Percentiles rank a stretch among this genome's conserved stretches.
These are phyloP conservation scores for Bruguiera hainesii DNA, from an alignment of 441 rosid genomes.

Conservation along the genomic window DNA sequence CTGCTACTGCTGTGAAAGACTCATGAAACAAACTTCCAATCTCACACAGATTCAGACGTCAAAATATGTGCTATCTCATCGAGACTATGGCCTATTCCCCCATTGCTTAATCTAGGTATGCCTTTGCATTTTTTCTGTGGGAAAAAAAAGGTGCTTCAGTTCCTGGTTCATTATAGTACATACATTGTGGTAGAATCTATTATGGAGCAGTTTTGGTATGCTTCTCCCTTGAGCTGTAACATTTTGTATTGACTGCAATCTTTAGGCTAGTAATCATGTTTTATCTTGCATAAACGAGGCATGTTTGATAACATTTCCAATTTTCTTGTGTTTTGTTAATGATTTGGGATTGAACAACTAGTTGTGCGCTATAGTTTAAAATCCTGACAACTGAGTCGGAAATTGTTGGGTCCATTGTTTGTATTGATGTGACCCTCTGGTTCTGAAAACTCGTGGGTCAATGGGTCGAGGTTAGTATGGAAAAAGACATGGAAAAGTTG, in stretches of 20 bases:
- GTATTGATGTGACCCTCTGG: no score
- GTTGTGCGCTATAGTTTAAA: background rate
- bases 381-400: constrained; percentile 1
- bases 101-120: constrained; percentile 14
- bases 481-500: no score
- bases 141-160: background rate
- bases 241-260: constrained; percentile 3
- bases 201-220: constrained; percentile 6
- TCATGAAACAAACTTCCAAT: constrained; percentile 27
- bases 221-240: constrained; percentile 9
- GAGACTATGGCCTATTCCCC: constrained; percentile 15
- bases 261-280: constrained; percentile 1
- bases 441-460: background rate
- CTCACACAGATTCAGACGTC: constrained; percentile 7
- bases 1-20: constrained; percentile 42
- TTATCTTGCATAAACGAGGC: background rate
- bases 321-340: background rate
- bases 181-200: background rate
- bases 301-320: background rate
- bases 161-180: constrained; percentile 2
- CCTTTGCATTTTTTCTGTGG: background rate
- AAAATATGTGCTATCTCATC: constrained; percentile 1
- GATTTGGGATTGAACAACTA: constrained; percentile 1
- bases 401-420: constrained; percentile 11
- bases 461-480: constrained; percentile 1